Conservation (phyloP, 2,329 filamentous ascomycete genomes). For the Ceratocystis eucalypticola region DNA sequence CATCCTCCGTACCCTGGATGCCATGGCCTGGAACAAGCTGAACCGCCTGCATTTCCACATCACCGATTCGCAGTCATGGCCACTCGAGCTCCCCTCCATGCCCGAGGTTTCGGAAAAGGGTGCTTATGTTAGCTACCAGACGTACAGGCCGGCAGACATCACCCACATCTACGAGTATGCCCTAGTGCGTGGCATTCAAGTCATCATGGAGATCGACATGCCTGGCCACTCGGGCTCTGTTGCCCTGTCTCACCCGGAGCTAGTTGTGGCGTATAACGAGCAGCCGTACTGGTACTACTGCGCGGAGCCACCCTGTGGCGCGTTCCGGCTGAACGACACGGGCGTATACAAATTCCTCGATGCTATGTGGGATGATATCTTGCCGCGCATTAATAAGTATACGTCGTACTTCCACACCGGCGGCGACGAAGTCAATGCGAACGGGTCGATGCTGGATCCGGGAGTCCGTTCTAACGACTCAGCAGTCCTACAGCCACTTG, state of each 20-base stretch:
- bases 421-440: conserved; percentile 72
- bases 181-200: conserved; percentile 51
- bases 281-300: conserved; percentile 47
- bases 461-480: conserved; percentile 54
- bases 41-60: conserved; percentile 70
- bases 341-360: conserved; percentile 59
- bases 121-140: conserved; percentile 53
- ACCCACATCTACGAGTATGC: conserved; percentile 57
- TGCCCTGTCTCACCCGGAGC: conserved; percentile 51
- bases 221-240: conserved; percentile 65
- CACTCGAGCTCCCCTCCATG: conserved; percentile 62
- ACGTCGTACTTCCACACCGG: conserved; percentile 71
- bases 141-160: conserved; percentile 55
- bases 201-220: conserved; percentile 68
- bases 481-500: conserved; percentile 53
- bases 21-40: conserved; percentile 65
- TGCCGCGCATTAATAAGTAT: conserved; percentile 58
- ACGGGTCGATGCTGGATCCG: conserved; percentile 60
- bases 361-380: conserved; percentile 58
- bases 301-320: conserved; percentile 50
- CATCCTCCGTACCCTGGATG: conserved; percentile 64
- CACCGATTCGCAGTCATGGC: conserved; percentile 77
- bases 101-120: conserved; percentile 60
- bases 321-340: conserved; percentile 62
- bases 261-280: conserved; percentile 51